Evolutionary conservation across 164 flowering plant genomes (phyloP), one percentile per base, ranked within the genome.

Genomic region (Pachysandra terminalis): DNA sequence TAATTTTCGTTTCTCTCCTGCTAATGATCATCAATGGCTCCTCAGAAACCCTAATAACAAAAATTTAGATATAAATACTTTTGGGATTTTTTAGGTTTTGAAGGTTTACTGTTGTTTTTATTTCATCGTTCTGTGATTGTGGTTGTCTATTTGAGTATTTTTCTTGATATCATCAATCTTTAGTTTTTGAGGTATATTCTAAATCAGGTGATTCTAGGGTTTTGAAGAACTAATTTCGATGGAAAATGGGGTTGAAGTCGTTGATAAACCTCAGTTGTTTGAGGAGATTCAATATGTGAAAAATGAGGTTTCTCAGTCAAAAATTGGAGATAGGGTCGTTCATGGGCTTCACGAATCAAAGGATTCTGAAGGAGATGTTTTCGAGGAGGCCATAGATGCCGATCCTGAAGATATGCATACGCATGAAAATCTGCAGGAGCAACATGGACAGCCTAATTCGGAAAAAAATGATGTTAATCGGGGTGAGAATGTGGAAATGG

Each of bases 371-470:
- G 84, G 71, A 66, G 84, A 81, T 27, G 79, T 73, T 65, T 84
- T 83, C 68, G 90, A 76, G 79, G 92, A 86, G 78, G 88, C 86
- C 0, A 45, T 76, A 9, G 80, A 70, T 32, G 65, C 49, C 1
- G 26, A 19, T 53, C 57, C 63, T 0, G 81, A 68, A 22, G 75
- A 59, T 0, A 10, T 26, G 5, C 32, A 58, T 59, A 26, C 37
- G 5, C 45, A 49, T 21, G 71, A 66, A 6, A 56, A 53, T 54
- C 19, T 23, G 53, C 70, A 3, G 70, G 74, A 64, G 65, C 72
- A 58, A 41, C 63, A 48, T 49, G 35, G 22, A 27, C 64, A 65
- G 58, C 55, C 69, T 28, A 79, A 56, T 28, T 27, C 22, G 27
- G 75, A 55, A 21, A 59, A 35, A 22, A 61, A 9, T 63, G 41